Evolutionary conservation across 768 basidiomycete genomes (phyloP).

Genomic region (Termitomyces sp.): DNA sequence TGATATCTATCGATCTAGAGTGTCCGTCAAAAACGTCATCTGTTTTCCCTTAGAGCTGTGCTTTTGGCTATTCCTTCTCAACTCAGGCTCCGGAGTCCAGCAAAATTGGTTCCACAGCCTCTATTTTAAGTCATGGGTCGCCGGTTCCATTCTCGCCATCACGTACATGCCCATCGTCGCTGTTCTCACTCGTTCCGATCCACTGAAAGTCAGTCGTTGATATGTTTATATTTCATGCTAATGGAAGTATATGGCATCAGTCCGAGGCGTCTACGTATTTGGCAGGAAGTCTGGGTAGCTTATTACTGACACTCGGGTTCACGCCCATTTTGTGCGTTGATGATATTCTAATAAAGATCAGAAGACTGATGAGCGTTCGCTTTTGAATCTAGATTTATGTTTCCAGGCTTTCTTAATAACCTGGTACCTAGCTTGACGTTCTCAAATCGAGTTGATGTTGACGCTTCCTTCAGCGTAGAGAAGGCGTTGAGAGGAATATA

Average conservation of each 20-base stretch:
- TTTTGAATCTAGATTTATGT: constrained; percentile 63
- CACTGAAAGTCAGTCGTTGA: constrained; percentile 43
- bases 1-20: background rate
- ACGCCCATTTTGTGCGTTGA: constrained; percentile 55
- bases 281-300: constrained; percentile 62
- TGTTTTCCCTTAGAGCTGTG: constrained; percentile 57
- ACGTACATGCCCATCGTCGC: constrained; percentile 69
- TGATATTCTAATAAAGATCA: constrained; percentile 2
- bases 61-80: constrained; percentile 84
- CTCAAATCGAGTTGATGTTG: background rate
- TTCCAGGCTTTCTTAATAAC: constrained; percentile 60
- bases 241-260: constrained; percentile 38
- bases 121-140: constrained; percentile 72
- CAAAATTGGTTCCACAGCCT: constrained; percentile 74
- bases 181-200: constrained; percentile 53
- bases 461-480: constrained; percentile 37
- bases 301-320: constrained; percentile 72
- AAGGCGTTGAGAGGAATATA: constrained; percentile 60
- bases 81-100: too few species aligned
- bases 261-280: constrained; percentile 67
- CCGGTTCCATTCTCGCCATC: constrained; percentile 57
- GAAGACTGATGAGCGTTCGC: constrained; percentile 8
- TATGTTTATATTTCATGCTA: background rate
- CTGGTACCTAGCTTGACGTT: constrained; percentile 39
- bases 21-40: background rate